Evolutionary conservation across 116 monocot genomes (phyloP).

Genomic region (Zostera marina): DNA sequence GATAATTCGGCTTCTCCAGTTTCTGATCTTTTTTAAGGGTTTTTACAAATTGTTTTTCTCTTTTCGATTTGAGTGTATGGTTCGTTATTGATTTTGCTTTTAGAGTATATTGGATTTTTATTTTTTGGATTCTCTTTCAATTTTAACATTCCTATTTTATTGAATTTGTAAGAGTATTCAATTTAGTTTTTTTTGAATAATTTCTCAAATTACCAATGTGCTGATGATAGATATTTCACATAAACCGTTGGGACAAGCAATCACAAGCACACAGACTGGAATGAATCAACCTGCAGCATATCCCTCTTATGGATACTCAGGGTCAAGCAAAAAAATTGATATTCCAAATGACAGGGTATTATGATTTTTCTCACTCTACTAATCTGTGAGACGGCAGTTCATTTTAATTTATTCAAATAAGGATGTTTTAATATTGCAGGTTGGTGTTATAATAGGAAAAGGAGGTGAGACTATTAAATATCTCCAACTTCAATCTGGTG

Average conservation of each 20-base stretch:
- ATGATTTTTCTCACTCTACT: not conserved
- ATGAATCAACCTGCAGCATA: slow-evolving; percentile 9
- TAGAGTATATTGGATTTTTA: not conserved
- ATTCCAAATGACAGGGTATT: slow-evolving; percentile 87
- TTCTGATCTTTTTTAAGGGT: not conserved
- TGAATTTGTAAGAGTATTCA: not conserved
- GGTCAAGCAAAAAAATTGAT: slow-evolving; percentile 81
- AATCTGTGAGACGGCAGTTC: not conserved
- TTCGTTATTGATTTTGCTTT: not conserved
- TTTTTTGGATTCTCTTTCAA: not conserved
- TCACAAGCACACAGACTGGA: slow-evolving; percentile 14
- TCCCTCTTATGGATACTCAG: slow-evolving; percentile 35
- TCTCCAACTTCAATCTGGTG: slow-evolving; percentile 85
- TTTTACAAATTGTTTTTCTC: too few species aligned
- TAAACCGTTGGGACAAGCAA: slow-evolving; percentile 22
- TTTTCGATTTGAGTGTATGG: too few species aligned
- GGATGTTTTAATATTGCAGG: slow-evolving; percentile 20
- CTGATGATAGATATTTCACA: slow-evolving; percentile 20
- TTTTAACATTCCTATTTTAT: too few species aligned
- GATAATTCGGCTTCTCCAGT: not conserved
- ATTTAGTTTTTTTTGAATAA: too few species aligned
- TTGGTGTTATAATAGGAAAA: slow-evolving; percentile 97
- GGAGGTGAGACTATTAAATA: slow-evolving; percentile 89
- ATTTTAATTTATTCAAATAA: not conserved
- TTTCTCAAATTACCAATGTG: too few species aligned